phyloP scores from a whole-genome alignment of 257 asterid species.

The Solanum verrucosum region DNA sequence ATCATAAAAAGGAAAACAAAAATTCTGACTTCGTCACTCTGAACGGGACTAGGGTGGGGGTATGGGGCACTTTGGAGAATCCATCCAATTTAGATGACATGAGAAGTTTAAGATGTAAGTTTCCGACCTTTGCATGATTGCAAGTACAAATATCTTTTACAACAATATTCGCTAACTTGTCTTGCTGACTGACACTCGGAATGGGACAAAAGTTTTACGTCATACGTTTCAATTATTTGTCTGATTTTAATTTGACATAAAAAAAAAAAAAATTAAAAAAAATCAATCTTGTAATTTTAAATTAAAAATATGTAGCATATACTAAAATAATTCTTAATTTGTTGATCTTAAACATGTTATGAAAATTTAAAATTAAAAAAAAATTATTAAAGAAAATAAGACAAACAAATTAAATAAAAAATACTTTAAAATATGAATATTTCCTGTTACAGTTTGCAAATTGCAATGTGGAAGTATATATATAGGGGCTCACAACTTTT shows the following conservation, averaged over 20 bases:
- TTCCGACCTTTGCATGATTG: not conserved
- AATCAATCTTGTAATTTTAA: too few relatives aligned
- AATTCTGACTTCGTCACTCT: not conserved
- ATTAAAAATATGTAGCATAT: not conserved
- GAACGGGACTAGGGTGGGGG: not conserved
- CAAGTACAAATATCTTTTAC: not conserved
- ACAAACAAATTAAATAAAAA: too few relatives aligned
- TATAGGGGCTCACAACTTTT: not conserved
- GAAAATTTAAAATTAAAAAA: not conserved
- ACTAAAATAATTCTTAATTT: not conserved
- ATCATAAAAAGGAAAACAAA: too few relatives aligned
- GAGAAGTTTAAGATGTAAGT: not conserved
- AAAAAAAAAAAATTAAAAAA: too few relatives aligned
- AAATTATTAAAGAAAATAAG: too few relatives aligned
- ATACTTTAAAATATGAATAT: not conserved
- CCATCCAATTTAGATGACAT: not conserved
- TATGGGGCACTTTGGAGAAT: not conserved
- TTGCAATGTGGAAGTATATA: not conserved
- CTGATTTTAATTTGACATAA: not conserved
- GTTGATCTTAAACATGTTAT: not conserved
- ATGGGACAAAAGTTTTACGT: not conserved
- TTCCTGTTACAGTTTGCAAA: not conserved
- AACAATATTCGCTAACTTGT: not conserved
- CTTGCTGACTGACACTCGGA: not conserved
- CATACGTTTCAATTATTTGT: accelerated